These are phyloP conservation scores for Kodamaea jinghongensis DNA, from an alignment of 805 yeast genomes.

Conservation along the genomic window DNA sequence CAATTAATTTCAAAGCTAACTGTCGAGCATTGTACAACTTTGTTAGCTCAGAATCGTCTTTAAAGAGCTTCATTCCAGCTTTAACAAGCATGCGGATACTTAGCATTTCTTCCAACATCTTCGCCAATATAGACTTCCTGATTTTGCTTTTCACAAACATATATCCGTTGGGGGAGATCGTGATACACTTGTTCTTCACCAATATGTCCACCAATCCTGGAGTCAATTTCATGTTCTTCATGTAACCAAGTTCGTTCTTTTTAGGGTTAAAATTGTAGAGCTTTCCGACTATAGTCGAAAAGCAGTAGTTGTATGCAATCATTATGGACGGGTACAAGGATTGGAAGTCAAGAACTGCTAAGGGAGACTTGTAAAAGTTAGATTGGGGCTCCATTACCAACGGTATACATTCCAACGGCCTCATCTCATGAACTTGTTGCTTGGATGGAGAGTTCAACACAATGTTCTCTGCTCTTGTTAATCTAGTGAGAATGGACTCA, in stretches of 20 bases:
- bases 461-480: slow-evolving; percentile 74
- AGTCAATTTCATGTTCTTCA: slow-evolving; percentile 44
- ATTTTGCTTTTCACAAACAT: slow-evolving; percentile 66
- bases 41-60: slow-evolving; percentile 46
- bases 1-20: slow-evolving; percentile 81
- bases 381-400: slow-evolving; percentile 91
- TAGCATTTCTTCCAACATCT: slow-evolving; percentile 80
- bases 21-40: slow-evolving; percentile 73
- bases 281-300: slow-evolving; percentile 67
- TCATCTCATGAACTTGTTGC: slow-evolving; percentile 76
- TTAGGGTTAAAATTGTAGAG: slow-evolving; percentile 50
- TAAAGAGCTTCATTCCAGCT: slow-evolving; percentile 58
- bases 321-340: slow-evolving; percentile 90
- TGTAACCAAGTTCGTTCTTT: slow-evolving; percentile 54
- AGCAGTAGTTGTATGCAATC: slow-evolving; percentile 88
- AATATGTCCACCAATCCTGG: slow-evolving; percentile 56
- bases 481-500: slow-evolving; percentile 74
- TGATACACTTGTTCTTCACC: slow-evolving; percentile 48
- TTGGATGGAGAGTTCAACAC: slow-evolving; percentile 77
- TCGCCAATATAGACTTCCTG: slow-evolving; percentile 71
- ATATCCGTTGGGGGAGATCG: slow-evolving; percentile 82
- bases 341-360: slow-evolving; percentile 89
- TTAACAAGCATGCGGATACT: slow-evolving; percentile 80
- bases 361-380: slow-evolving; percentile 80
- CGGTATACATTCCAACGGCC: slow-evolving; percentile 83